Conservation (phyloP, 306 rosid species). For the Canavalia ensiformis region DNA sequence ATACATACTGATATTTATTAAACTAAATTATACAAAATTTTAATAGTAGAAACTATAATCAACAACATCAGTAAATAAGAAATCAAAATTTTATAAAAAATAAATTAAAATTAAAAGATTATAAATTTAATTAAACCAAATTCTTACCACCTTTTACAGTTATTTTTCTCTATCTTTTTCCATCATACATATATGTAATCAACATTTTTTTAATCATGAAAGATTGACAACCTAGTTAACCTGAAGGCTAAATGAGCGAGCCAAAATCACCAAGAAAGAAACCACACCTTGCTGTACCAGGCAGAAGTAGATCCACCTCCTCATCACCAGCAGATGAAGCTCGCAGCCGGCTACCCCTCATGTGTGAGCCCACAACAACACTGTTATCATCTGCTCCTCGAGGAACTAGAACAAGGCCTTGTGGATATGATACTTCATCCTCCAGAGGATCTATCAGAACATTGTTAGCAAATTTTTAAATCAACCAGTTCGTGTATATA, state of each 20-base stretch:
- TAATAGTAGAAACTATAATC: no score
- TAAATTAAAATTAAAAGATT: no score
- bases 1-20: no score
- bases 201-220: no score
- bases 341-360: slow-evolving; percentile 88
- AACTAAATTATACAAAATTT: no score
- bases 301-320: slow-evolving; percentile 92
- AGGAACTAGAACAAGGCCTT: slow-evolving; percentile 92
- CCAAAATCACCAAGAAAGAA: background rate
- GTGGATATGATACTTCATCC: slow-evolving; percentile 81
- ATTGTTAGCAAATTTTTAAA: slow-evolving; percentile 16
- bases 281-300: slow-evolving; percentile 91
- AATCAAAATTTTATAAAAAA: no score
- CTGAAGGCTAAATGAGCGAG: background rate
- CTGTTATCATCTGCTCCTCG: slow-evolving; percentile 69
- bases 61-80: no score
- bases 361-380: slow-evolving; percentile 85
- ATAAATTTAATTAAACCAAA: no score
- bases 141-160: no score
- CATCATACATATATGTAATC: no score
- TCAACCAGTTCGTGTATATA: slow-evolving; percentile 21
- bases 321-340: slow-evolving; percentile 89
- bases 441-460: slow-evolving; percentile 73
- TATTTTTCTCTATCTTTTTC: no score
- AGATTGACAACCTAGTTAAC: no score